phyloP scores from a whole-genome alignment of 805 yeast species.

The Nakazawaea populi region DNA sequence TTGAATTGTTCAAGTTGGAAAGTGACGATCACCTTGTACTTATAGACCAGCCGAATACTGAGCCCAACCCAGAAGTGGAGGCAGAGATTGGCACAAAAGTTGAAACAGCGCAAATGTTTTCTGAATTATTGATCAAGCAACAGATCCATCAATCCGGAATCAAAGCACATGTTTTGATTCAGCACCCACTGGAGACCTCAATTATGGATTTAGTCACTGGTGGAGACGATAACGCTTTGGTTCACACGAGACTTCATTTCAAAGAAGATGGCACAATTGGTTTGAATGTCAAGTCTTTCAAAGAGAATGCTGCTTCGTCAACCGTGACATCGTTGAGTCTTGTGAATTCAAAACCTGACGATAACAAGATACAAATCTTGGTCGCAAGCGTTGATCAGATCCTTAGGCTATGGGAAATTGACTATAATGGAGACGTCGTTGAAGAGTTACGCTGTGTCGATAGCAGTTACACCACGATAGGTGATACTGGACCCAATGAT shows the following conservation, averaged over 20 bases:
- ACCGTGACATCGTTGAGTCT: slow-evolving; percentile 66
- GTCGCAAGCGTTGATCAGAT: slow-evolving; percentile 85
- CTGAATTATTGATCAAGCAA: slow-evolving; percentile 30
- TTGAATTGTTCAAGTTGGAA: background rate
- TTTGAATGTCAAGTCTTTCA: slow-evolving; percentile 27
- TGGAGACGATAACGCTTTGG: slow-evolving; percentile 87
- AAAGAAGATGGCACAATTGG: slow-evolving; percentile 18
- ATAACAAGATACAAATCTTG: slow-evolving; percentile 25
- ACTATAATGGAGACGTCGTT: slow-evolving; percentile 19
- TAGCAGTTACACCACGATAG: slow-evolving; percentile 67
- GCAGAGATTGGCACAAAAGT: slow-evolving; percentile 4
- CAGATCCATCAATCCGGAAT: slow-evolving; percentile 83
- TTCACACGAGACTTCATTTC: slow-evolving; percentile 30
- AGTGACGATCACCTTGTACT: background rate
- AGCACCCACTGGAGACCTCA: slow-evolving; percentile 4
- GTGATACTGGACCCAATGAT: slow-evolving; percentile 82
- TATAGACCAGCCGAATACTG: background rate
- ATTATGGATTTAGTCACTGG: slow-evolving; percentile 53
- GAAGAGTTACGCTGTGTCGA: slow-evolving; percentile 24
- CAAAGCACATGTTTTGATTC: slow-evolving; percentile 43
- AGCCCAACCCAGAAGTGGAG: slow-evolving; percentile 1
- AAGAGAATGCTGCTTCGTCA: slow-evolving; percentile 70
- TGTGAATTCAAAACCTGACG: slow-evolving; percentile 16
- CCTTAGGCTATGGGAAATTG: slow-evolving; percentile 55
- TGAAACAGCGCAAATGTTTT: slow-evolving; percentile 14